Evolutionary conservation across 2,329 filamentous ascomycete species (phyloP).

Genomic region (Pezicula carpinea): DNA sequence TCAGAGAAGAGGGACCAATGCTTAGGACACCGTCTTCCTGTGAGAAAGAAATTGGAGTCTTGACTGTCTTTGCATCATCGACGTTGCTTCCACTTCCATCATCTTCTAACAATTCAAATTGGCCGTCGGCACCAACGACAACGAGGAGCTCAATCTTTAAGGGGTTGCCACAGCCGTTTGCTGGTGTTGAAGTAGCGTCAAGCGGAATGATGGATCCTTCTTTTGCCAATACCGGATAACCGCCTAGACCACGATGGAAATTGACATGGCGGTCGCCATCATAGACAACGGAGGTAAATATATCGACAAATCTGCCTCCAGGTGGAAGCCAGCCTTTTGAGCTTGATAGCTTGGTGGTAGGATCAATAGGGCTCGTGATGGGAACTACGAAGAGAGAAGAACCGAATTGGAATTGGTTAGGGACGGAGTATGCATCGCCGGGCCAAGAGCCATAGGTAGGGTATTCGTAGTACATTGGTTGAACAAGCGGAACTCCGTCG

Average conservation of each 20-base stretch:
- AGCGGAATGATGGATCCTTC: slow-evolving; percentile 56
- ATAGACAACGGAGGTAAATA: slow-evolving; percentile 54
- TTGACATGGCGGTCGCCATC: slow-evolving; percentile 48
- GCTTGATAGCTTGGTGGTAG: slow-evolving; percentile 39
- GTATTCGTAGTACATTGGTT: slow-evolving; percentile 60
- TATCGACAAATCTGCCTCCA: slow-evolving; percentile 46
- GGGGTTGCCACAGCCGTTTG: slow-evolving; percentile 45
- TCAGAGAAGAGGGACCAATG: not conserved
- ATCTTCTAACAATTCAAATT: slow-evolving; percentile 47
- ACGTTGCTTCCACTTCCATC: not conserved
- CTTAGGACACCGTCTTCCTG: not conserved
- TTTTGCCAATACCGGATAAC: slow-evolving; percentile 47
- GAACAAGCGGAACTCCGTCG: slow-evolving; percentile 47
- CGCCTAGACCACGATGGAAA: slow-evolving; percentile 44
- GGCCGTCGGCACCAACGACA: slow-evolving; percentile 42
- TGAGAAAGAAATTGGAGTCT: not conserved
- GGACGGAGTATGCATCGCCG: slow-evolving; percentile 49
- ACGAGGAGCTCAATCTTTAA: slow-evolving; percentile 43
- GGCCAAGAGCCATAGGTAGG: slow-evolving; percentile 29
- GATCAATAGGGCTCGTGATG: slow-evolving; percentile 46
- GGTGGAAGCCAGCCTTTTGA: slow-evolving; percentile 54
- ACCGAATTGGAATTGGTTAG: slow-evolving; percentile 57
- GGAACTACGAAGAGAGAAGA: slow-evolving; percentile 51
- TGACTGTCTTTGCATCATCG: not conserved
- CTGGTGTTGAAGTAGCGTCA: slow-evolving; percentile 37